phyloP scores from a whole-genome alignment of 345 rosid genomes.

The Eucalyptus regnans region DNA sequence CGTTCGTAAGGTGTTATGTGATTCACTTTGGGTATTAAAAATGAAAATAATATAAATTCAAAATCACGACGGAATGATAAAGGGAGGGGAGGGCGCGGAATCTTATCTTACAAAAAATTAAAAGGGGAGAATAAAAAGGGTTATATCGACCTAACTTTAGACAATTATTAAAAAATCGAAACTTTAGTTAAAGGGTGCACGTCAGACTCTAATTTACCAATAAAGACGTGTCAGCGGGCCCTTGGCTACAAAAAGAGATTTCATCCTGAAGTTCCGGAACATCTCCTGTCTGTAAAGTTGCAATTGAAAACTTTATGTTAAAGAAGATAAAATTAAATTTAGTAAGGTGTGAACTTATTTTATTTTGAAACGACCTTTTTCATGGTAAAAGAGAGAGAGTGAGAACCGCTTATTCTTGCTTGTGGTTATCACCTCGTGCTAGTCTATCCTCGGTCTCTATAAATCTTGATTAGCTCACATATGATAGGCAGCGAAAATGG shows the following conservation, averaged over 20 bases:
- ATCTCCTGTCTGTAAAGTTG: neutral
- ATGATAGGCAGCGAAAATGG: too few relatives aligned
- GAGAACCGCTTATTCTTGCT: neutral
- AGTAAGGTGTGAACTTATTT: neutral
- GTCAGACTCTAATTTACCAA: neutral
- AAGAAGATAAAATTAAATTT: neutral
- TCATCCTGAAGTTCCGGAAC: neutral
- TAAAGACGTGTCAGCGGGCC: neutral
- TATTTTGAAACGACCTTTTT: neutral
- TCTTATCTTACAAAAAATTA: neutral
- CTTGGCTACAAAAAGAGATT: neutral
- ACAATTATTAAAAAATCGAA: neutral
- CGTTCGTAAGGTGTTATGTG: neutral
- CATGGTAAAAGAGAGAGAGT: neutral
- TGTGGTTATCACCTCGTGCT: neutral
- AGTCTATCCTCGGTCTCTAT: neutral
- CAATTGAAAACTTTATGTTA: neutral
- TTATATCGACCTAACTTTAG: neutral
- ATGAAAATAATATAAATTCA: neutral
- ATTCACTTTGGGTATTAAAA: neutral
- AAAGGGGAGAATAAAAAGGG: neutral
- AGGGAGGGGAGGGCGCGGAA: neutral
- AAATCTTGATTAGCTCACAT: neutral
- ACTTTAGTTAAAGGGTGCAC: neutral
- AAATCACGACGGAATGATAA: neutral